Percentiles rank a stretch among this genome's conserved stretches.
Evolutionary conservation across 129 eudicot genomes (phyloP).

Genomic region (Pittosporum tobira): DNA sequence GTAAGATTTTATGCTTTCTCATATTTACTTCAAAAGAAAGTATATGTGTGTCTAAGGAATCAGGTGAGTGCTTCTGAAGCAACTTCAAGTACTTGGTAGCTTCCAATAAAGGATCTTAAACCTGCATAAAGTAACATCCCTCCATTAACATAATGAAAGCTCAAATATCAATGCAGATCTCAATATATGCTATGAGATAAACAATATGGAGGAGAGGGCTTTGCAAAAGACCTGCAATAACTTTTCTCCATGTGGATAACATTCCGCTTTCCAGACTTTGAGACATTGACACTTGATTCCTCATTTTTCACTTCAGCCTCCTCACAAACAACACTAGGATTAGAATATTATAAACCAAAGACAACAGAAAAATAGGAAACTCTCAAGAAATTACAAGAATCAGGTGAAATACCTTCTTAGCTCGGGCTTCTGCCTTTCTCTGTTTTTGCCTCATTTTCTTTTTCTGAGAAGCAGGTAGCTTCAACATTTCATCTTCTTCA

Average conservation of each 20-base stretch:
- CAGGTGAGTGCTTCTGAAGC: slow-evolving; percentile 87
- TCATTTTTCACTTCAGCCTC: slow-evolving; percentile 92
- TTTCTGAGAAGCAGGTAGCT: slow-evolving; percentile 79
- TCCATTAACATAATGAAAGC: slow-evolving; percentile 1
- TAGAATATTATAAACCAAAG: slow-evolving; percentile 9
- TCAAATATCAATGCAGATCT: not conserved
- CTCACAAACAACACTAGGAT: slow-evolving; percentile 23
- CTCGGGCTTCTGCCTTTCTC: slow-evolving; percentile 91
- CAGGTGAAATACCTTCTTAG: slow-evolving; percentile 83
- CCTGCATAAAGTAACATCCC: slow-evolving; percentile 30
- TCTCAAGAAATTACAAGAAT: slow-evolving; percentile 6
- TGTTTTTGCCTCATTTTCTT: slow-evolving; percentile 94
- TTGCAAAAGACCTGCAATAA: slow-evolving; percentile 54
- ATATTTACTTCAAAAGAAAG: slow-evolving; percentile 87
- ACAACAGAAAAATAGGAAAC: slow-evolving; percentile 5
- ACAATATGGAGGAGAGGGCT: slow-evolving; percentile 2
- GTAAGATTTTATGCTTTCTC: slow-evolving; percentile 81
- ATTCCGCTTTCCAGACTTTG: slow-evolving; percentile 68
- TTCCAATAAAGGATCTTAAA: slow-evolving; percentile 85
- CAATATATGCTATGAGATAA: not conserved
- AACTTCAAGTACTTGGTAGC: slow-evolving; percentile 90
- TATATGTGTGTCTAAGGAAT: slow-evolving; percentile 78
- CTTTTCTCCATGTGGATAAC: slow-evolving; percentile 84
- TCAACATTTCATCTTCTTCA: slow-evolving; percentile 85
- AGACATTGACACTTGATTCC: slow-evolving; percentile 51